Percentiles rank a stretch among this genome's conserved stretches.
These are phyloP conservation scores for Omphalea diandra DNA, from an alignment of 441 rosid species.

Conservation along the genomic window DNA sequence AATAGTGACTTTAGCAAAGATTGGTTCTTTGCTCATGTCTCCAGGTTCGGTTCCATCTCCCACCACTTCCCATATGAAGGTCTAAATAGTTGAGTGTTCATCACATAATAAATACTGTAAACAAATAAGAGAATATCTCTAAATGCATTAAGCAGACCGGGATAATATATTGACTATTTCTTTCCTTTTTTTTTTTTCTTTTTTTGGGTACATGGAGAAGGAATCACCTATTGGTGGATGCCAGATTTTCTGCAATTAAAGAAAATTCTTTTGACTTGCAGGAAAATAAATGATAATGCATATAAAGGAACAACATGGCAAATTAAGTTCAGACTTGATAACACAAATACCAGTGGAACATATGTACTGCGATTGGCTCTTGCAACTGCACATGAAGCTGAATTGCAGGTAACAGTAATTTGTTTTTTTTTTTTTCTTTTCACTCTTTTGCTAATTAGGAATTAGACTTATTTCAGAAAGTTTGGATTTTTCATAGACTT, in stretches of 20 bases:
- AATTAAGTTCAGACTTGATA: conserved; percentile 56
- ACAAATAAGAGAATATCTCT: too few species aligned
- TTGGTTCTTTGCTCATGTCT: conserved; percentile 62
- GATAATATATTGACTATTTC: too few species aligned
- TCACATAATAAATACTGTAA: too few species aligned
- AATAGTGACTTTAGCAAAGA: conserved; percentile 40
- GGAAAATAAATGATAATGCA: conserved; percentile 45
- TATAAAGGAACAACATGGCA: conserved; percentile 71
- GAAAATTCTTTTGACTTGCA: conserved; percentile 15
- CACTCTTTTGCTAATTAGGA: conserved; percentile 38
- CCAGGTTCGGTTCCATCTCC: conserved; percentile 36
- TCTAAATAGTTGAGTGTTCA: too few species aligned
- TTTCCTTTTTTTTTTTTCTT: too few species aligned
- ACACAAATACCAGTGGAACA: conserved; percentile 29
- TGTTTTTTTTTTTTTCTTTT: background rate
- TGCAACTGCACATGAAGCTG: conserved; percentile 69
- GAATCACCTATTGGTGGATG: too few species aligned
- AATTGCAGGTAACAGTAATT: conserved; percentile 46
- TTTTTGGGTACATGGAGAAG: too few species aligned
- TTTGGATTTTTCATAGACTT: too few species aligned
- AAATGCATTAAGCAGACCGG: too few species aligned
- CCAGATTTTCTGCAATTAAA: background rate
- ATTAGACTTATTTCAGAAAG: too few species aligned
- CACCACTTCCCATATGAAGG: too few species aligned
- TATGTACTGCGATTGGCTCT: conserved; percentile 65